Conservation (phyloP, 352 stramenopile genomes). For the Plasmopara viticola region DNA sequence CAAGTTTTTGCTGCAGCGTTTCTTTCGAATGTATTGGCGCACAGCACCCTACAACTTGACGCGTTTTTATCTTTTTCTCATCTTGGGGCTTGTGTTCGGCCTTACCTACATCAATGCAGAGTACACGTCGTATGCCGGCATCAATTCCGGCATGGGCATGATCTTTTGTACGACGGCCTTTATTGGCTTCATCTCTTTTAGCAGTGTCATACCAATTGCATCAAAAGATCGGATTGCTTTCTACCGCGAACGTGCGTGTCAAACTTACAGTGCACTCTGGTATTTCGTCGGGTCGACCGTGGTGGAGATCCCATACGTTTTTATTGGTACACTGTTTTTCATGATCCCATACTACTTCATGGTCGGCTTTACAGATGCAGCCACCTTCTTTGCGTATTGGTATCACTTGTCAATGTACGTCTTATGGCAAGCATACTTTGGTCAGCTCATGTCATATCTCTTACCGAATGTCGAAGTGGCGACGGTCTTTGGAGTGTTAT, state of each 20-base stretch:
- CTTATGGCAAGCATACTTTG: slow-evolving; percentile 20
- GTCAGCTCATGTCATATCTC: slow-evolving; percentile 25
- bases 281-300: slow-evolving; percentile 17
- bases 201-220: slow-evolving; percentile 55
- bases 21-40: slow-evolving; percentile 72
- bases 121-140: slow-evolving; percentile 19
- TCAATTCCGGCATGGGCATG: slow-evolving; percentile 35
- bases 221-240: slow-evolving; percentile 72
- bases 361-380: slow-evolving; percentile 17
- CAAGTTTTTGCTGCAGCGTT: slow-evolving; percentile 41
- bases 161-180: slow-evolving; percentile 72
- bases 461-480: slow-evolving; percentile 36
- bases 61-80: slow-evolving; percentile 22
- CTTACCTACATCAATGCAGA: slow-evolving; percentile 17
- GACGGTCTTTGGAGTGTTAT: slow-evolving; percentile 30
- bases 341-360: slow-evolving; percentile 12
- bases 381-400: slow-evolving; percentile 16
- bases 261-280: slow-evolving; percentile 38
- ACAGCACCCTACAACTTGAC: slow-evolving; percentile 28
- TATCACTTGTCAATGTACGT: slow-evolving; percentile 13
- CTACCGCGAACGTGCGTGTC: slow-evolving; percentile 74
- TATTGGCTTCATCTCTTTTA: slow-evolving; percentile 57
- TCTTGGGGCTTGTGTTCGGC: slow-evolving; percentile 22
- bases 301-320: slow-evolving; percentile 48
- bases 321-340: slow-evolving; percentile 12